Conservation (phyloP, 2,329 filamentous ascomycete species). For the Exophiala lecanii-corni region DNA sequence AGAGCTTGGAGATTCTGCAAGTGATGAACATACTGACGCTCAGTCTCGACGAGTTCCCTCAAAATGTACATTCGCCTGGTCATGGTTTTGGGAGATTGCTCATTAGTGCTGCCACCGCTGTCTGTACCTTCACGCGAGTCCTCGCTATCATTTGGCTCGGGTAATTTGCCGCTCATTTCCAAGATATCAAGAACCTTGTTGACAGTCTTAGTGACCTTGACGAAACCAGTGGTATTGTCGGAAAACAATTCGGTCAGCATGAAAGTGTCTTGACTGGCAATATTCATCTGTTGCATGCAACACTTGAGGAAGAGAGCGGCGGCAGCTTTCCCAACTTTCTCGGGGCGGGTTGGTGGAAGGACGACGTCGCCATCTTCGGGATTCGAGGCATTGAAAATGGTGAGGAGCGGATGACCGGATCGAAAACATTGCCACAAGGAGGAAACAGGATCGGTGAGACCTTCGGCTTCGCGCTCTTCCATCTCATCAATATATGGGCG, state of each 20-base stretch:
- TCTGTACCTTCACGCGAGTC: slow-evolving; percentile 40
- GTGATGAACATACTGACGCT: slow-evolving; percentile 97
- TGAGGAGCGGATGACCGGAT: slow-evolving; percentile 75
- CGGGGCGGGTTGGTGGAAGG: slow-evolving; percentile 47
- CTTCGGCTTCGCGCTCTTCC: slow-evolving; percentile 59
- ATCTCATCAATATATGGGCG: slow-evolving; percentile 69
- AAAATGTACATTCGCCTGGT: slow-evolving; percentile 83
- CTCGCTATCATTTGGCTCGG: slow-evolving; percentile 41
- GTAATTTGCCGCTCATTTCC: slow-evolving; percentile 71
- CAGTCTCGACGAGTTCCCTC: slow-evolving; percentile 85
- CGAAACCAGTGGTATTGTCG: slow-evolving; percentile 93
- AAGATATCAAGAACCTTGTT: slow-evolving; percentile 87
- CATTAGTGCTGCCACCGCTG: slow-evolving; percentile 34
- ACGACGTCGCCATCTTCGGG: slow-evolving; percentile 61
- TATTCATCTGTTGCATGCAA: slow-evolving; percentile 75
- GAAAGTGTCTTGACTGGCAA: slow-evolving; percentile 79
- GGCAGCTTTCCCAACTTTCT: slow-evolving; percentile 78
- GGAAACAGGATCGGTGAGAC: slow-evolving; percentile 71
- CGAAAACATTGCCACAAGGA: slow-evolving; percentile 85
- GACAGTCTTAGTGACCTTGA: slow-evolving; percentile 84
- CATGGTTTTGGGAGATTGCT: slow-evolving; percentile 43
- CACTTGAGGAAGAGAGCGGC: slow-evolving; percentile 91
- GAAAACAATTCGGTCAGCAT: slow-evolving; percentile 87
- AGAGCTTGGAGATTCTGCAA: slow-evolving; percentile 88
- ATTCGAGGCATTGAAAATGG: slow-evolving; percentile 80